Evolutionary conservation across 1,284 basidiomycete genomes (phyloP).

Genomic region (Leccinum fallax): DNA sequence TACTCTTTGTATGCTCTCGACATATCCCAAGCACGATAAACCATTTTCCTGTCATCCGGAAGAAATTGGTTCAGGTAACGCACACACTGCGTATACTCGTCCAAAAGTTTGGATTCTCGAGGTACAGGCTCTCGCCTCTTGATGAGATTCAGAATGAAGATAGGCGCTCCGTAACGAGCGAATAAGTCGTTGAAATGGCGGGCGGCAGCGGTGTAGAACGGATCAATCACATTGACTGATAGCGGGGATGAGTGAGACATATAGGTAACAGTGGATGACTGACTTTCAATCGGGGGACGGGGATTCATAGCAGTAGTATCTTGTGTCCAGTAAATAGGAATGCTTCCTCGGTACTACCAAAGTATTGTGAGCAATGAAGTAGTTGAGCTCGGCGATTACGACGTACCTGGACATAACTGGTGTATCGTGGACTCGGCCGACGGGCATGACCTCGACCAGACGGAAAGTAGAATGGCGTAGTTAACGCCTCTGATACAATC

Average conservation of each 20-base stretch:
- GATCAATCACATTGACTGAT: conserved; percentile 91
- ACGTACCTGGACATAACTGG: conserved; percentile 86
- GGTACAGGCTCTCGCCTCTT: conserved; percentile 82
- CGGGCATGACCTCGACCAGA: conserved; percentile 41
- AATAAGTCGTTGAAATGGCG: conserved; percentile 95
- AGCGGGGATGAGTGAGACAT: conserved; percentile 5
- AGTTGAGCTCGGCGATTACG: background rate
- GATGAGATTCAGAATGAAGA: conserved; percentile 96
- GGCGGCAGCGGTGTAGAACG: conserved; percentile 92
- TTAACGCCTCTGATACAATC: conserved; percentile 93
- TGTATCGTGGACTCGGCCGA: conserved; percentile 82
- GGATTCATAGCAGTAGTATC: conserved; percentile 90
- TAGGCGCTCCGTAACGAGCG: conserved; percentile 85
- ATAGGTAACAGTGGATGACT: conserved; percentile 31
- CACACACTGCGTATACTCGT: conserved; percentile 93
- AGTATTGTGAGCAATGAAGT: background rate
- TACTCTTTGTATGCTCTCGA: conserved; percentile 87
- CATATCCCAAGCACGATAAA: conserved; percentile 97
- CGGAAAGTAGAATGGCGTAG: conserved; percentile 87
- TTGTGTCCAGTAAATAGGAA: conserved; percentile 96
- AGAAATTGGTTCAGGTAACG: conserved; percentile 95
- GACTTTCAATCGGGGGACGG: conserved; percentile 94
- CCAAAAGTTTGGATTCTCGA: conserved; percentile 90
- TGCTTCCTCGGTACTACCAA: conserved; percentile 86
- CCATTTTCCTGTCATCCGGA: conserved; percentile 83